These are phyloP conservation scores for Calonectria crousiana DNA, from an alignment of 2,329 filamentous ascomycete species.

Conservation along the genomic window DNA sequence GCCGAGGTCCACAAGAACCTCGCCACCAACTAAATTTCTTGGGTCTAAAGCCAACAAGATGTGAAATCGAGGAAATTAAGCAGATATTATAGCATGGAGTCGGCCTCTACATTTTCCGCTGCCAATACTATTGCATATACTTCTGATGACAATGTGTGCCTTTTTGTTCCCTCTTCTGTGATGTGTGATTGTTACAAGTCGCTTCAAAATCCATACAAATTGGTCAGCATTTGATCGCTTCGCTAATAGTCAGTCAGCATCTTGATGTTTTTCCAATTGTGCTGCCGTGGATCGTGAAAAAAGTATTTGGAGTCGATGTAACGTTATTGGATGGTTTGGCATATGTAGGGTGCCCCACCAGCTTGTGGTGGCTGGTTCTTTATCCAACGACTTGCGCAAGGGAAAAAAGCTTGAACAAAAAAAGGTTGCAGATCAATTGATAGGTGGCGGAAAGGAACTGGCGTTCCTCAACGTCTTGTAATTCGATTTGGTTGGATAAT, in stretches of 20 bases:
- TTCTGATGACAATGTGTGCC: neutral
- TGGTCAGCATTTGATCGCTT: neutral
- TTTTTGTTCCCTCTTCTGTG: too few species aligned
- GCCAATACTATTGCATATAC: neutral
- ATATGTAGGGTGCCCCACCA: neutral
- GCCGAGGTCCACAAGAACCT: conserved; percentile 57
- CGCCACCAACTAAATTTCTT: conserved; percentile 45
- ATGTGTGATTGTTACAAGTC: neutral
- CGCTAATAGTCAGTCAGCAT: accelerated
- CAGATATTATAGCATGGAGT: neutral
- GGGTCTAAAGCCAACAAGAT: conserved; percentile 12
- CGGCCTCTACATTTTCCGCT: neutral
- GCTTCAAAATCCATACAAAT: neutral
- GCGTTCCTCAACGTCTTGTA: neutral
- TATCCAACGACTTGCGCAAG: neutral
- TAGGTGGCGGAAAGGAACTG: neutral
- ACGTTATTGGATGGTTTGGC: neutral
- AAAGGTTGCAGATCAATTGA: neutral
- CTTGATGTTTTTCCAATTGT: neutral
- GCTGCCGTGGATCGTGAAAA: neutral
- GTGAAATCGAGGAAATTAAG: conserved; percentile 14
- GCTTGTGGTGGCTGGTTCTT: neutral
- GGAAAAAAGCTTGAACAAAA: neutral
- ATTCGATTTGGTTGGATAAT: neutral
- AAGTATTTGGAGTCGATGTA: neutral